A percentile compares a stretch with the other conserved stretches of the same genome.
Conservation (phyloP, 225 moss, liverwort and hornwort genomes). For the Pseudisothecium myosuroides region DNA sequence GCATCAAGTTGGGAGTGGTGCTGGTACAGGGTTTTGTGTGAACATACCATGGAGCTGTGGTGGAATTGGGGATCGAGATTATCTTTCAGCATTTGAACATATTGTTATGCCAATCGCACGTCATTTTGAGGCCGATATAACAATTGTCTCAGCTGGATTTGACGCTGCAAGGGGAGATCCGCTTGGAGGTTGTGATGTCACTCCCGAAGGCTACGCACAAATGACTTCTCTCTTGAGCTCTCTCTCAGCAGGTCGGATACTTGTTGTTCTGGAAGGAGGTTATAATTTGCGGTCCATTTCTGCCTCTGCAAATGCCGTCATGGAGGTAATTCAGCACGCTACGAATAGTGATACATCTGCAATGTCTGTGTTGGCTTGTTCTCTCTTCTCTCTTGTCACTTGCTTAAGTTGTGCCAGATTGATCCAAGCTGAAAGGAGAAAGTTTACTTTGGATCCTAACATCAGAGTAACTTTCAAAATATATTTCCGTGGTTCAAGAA, state of each 20-base stretch:
- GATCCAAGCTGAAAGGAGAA: not conserved
- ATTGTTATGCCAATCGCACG: constrained; percentile 85
- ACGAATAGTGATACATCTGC: not conserved
- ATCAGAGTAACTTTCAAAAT: not conserved
- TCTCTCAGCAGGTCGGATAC: constrained; percentile 57
- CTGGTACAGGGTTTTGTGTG: constrained; percentile 73
- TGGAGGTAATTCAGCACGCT: constrained; percentile 42
- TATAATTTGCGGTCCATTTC: constrained; percentile 97
- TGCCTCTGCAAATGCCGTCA: constrained; percentile 75
- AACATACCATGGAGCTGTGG: constrained; percentile 87
- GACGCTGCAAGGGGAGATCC: constrained; percentile 97
- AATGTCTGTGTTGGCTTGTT: not conserved
- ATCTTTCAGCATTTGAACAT: constrained; percentile 76
- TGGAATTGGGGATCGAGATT: constrained; percentile 81
- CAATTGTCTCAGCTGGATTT: constrained; percentile 91
- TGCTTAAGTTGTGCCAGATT: not conserved
- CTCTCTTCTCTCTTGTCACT: not conserved
- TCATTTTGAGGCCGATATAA: constrained; percentile 69
- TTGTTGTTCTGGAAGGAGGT: constrained; percentile 90
- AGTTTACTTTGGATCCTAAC: not conserved
- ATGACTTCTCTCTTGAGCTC: constrained; percentile 75
- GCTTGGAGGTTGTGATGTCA: constrained; percentile 84
- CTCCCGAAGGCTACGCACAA: constrained; percentile 75
- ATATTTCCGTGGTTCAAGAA: not conserved
- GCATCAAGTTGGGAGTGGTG: constrained; percentile 65